A percentile compares a stretch with the other conserved stretches of the same genome.
Evolutionary conservation across 257 asterid genomes (phyloP).

Genomic region (Henckelia pumila): DNA sequence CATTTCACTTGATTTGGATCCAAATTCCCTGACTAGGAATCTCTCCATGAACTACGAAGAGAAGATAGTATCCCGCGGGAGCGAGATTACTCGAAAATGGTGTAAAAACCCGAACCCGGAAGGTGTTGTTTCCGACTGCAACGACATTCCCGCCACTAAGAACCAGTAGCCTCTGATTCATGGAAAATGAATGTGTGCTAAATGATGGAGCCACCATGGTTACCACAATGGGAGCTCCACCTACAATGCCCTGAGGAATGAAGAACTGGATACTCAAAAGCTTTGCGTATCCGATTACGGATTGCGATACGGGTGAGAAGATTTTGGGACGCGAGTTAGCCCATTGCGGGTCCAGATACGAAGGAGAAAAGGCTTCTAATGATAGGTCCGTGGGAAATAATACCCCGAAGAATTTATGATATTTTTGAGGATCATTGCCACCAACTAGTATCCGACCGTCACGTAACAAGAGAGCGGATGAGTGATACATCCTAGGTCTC

Average conservation of each 20-base stretch:
- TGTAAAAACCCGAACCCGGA: background rate
- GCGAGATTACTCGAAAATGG: slow-evolving; percentile 18
- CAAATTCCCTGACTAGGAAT: slow-evolving; percentile 28
- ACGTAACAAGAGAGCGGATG: slow-evolving; percentile 11
- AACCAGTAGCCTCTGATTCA: slow-evolving; percentile 42
- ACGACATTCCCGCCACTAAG: slow-evolving; percentile 15
- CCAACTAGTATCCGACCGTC: slow-evolving; percentile 5
- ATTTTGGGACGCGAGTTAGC: slow-evolving; percentile 23
- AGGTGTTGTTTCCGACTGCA: background rate
- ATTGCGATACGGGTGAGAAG: slow-evolving; percentile 23
- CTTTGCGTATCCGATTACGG: slow-evolving; percentile 24
- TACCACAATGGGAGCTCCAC: slow-evolving; percentile 24
- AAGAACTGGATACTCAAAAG: slow-evolving; percentile 15
- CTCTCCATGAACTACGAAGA: slow-evolving; percentile 29
- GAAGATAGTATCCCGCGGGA: slow-evolving; percentile 25
- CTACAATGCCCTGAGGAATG: background rate
- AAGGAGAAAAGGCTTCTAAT: slow-evolving; percentile 33
- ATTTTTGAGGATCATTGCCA: slow-evolving; percentile 27
- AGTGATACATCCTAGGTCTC: slow-evolving; percentile 25
- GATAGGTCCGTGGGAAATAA: slow-evolving; percentile 37
- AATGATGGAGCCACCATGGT: slow-evolving; percentile 42
- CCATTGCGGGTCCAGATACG: slow-evolving; percentile 20
- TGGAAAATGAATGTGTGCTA: slow-evolving; percentile 42
- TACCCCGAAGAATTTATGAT: slow-evolving; percentile 5
- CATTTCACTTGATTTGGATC: slow-evolving; percentile 18